A percentile compares a stretch with the other conserved stretches of the same genome.
Conservation (phyloP, 208 protist genomes). For the Strigomonas culicis region DNA sequence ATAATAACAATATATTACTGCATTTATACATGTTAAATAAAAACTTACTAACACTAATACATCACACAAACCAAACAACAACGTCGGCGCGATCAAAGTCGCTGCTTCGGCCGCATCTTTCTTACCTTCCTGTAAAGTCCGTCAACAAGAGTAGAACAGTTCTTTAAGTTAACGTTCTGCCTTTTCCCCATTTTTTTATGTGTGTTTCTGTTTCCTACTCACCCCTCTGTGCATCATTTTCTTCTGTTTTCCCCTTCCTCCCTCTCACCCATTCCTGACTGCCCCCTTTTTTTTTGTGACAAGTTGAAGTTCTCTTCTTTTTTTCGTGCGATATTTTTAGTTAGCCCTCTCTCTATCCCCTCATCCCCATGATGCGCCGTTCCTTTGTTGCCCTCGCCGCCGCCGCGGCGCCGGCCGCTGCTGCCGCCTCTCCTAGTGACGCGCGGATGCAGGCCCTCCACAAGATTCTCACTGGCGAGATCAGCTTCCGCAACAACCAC, state of each 20-base stretch:
- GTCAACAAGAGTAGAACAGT: too few species aligned
- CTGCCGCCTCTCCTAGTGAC: conserved; percentile 29
- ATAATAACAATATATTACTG: too few species aligned
- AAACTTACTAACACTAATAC: not conserved
- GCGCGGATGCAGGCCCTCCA: conserved; percentile 76
- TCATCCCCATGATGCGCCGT: conserved; percentile 45
- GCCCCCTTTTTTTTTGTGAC: not conserved
- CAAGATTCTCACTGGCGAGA: conserved; percentile 85
- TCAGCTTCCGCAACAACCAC: conserved; percentile 79
- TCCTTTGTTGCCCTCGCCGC: conserved; percentile 34
- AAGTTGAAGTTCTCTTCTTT: not conserved
- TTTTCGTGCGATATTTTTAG: not conserved
- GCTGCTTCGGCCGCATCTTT: not conserved
- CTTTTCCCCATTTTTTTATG: conserved; percentile 9
- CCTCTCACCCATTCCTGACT: not conserved
- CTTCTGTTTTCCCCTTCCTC: conserved; percentile 12
- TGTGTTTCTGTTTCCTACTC: not conserved
- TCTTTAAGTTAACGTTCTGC: too few species aligned
- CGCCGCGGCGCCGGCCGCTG: conserved; percentile 27
- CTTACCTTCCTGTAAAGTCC: conserved; percentile 8
- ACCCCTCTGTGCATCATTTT: not conserved
- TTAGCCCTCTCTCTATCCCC: too few species aligned
- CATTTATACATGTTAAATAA: not conserved
- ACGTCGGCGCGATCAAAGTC: not conserved
- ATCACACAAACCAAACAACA: not conserved